These are phyloP conservation scores for Hypoxylon sp. DNA, from an alignment of 2,329 filamentous ascomycete species.

Conservation along the genomic window DNA sequence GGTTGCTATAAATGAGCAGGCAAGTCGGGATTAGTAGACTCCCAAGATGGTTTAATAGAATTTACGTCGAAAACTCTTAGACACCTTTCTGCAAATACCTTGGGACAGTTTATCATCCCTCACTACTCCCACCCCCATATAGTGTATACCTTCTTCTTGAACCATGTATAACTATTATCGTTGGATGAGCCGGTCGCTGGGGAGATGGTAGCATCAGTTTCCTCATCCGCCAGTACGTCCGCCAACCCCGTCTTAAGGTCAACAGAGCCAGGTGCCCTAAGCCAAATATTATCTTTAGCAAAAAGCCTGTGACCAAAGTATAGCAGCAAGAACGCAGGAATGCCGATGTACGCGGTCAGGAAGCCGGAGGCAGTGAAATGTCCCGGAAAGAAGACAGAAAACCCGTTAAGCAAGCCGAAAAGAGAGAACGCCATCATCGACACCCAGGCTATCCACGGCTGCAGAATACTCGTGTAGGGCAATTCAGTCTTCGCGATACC, in stretches of 20 bases:
- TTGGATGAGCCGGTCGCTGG: background rate
- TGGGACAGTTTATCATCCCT: background rate
- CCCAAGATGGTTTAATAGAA: background rate
- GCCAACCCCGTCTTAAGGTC: conserved; percentile 63
- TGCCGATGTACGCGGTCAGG: conserved; percentile 73
- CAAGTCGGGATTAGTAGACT: background rate
- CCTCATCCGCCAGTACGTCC: conserved; percentile 26
- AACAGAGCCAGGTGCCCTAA: conserved; percentile 59
- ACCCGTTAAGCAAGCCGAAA: conserved; percentile 71
- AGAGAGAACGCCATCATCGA: conserved; percentile 64
- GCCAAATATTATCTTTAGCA: conserved; percentile 63
- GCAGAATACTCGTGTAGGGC: conserved; percentile 65
- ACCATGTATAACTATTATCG: conserved; percentile 5
- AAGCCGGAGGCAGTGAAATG: conserved; percentile 68
- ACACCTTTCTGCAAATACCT: background rate
- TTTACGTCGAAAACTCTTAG: background rate
- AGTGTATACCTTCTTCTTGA: conserved; percentile 19
- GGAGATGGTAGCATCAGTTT: conserved; percentile 7
- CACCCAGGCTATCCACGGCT: conserved; percentile 68
- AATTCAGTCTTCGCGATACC: conserved; percentile 54
- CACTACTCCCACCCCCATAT: conserved; percentile 34
- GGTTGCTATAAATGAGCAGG: background rate
- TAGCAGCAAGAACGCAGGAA: conserved; percentile 69
- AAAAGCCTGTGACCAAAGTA: conserved; percentile 65
- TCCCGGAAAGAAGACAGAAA: conserved; percentile 71